Evolutionary conservation across 1,139 yeast species (phyloP), one percentile per base, ranked within the genome.

Genomic region (Pichia sp.): DNA sequence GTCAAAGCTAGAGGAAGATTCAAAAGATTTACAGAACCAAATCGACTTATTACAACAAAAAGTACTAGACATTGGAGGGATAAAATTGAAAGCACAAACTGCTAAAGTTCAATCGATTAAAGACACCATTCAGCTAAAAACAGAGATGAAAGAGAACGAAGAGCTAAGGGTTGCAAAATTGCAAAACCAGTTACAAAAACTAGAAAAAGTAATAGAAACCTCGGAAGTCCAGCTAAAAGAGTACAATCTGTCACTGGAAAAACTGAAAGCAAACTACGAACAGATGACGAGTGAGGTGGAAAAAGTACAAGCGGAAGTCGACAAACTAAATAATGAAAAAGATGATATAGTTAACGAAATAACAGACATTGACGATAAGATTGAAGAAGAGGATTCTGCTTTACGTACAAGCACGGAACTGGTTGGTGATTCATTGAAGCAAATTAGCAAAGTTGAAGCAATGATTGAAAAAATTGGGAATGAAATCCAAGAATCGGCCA

Each of bases 51-150:
- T 90, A 7, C 92, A 90, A 62, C 89, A 85, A 55, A 78, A 85
- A 65, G 89, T 95, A 42, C 82, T 92, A 88, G 86, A 87, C 56
- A 87, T 90, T 53, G 99, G 99, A 53, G 99, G 99, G 60, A 85
- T 88, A 11, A 85, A 85, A 60, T 76, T 93, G 60, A 83, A 92
- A 55, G 70, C 87, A 59, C 97, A 90, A 65, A 87, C 84, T 61
- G 80, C 95, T 1, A 87, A 84, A 64, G 97, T 93, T 11, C 93
- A 85, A 63, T 86, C 95, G 1, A 75, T 87, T 44, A 75, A 76
- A 50, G 90, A 87, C 62, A 80, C 82, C 63, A 79, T 88, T 47
- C 88, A 85, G 56, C 79, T 87, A 26, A 71, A 82, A 26, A 75
- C 72, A 38, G 82, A 82, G 45, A 84, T 82, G 61, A 75, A 83